phyloP scores from a whole-genome alignment of 495 filamentous ascomycete species.

The Penicillium taxi region DNA sequence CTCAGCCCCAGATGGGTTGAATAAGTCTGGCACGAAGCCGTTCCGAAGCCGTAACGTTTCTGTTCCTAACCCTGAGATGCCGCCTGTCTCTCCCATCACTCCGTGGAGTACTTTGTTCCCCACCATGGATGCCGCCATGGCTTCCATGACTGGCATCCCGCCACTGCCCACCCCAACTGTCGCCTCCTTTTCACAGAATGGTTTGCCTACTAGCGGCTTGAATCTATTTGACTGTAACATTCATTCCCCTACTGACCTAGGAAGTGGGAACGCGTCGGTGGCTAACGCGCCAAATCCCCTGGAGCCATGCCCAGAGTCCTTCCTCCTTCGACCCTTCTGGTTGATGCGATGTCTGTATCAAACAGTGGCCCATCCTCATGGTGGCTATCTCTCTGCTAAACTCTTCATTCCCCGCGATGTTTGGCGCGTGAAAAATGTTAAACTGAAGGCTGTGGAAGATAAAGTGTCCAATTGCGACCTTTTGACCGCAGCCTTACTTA shows the following conservation, averaged over 20 bases:
- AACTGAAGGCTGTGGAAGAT: constrained; percentile 82
- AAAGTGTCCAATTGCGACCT: constrained; percentile 92
- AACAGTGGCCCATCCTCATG: constrained; percentile 81
- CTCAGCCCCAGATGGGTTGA: constrained; percentile 48
- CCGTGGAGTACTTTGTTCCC: constrained; percentile 63
- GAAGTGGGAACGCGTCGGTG: constrained; percentile 54
- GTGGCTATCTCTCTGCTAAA: constrained; percentile 83
- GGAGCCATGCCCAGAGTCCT: constrained; percentile 85
- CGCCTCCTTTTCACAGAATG: constrained; percentile 46
- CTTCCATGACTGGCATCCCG: constrained; percentile 44
- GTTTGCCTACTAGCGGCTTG: constrained; percentile 56
- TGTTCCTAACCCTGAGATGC: constrained; percentile 59
- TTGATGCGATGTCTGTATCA: constrained; percentile 90
- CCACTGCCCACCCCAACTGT: constrained; percentile 63
- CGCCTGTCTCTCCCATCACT: constrained; percentile 63
- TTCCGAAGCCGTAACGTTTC: constrained; percentile 67
- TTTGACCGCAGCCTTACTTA: constrained; percentile 80
- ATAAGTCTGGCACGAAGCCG: constrained; percentile 72
- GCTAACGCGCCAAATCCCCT: constrained; percentile 60
- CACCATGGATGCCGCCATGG: constrained; percentile 40
- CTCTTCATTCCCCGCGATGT: constrained; percentile 88
- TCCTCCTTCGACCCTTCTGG: constrained; percentile 88
- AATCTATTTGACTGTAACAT: constrained; percentile 83
- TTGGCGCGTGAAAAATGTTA: constrained; percentile 90
- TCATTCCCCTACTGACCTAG: constrained; percentile 61